Evolutionary conservation across 2,329 filamentous ascomycete species (phyloP), one percentile per base, ranked within the genome.

Genomic region (Xylariaceae sp.): DNA sequence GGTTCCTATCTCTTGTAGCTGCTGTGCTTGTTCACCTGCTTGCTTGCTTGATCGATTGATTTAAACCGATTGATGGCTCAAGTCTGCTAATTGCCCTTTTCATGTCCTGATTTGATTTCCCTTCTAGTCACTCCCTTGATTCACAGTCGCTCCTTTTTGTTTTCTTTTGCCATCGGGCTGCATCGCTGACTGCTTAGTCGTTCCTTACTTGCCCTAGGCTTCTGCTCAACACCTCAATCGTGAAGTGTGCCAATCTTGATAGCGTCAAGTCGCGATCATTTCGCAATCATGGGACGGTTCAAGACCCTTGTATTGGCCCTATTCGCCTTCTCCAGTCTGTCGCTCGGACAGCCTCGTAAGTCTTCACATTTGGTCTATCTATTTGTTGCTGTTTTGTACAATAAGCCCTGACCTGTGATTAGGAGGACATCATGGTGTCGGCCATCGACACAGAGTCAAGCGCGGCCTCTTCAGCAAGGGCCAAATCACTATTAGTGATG

Each of bases 241-340:
- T 15, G 42, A 60, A 55, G 18, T 54, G 44, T 37, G 13, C 34
- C 58, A 51, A 56, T 53, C 54, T 53, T 37, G 15, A 55, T 51
- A 57, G 49, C 57, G 60, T 57, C 47, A n/a, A 45, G 45, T 15
- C 17, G 11, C 53, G 51, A 56, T 61, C 50, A 37, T 50, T 60
- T 44, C 35, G 58, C 63, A 53, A 75, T 65, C 59, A 83, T 83
- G 80, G 80, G 77, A 73, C 67, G 71, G 62, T 65, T 71, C 52
- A 30, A 30, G 23, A 59, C 70, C 59, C 67, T 78, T 53, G 71
- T 71, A 60, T 58, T 76, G 58, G 70, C 73, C 53, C 66, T 75
- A 42, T 58, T 75, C 54, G 68, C 74, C 53, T 67, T 82, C 61
- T 67, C 78, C 49, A 70, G 71, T 60, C 70, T 78, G 57, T 74